phyloP scores from a whole-genome alignment of 2,329 filamentous ascomycete genomes.

The Pseudogymnoascus sp. region DNA sequence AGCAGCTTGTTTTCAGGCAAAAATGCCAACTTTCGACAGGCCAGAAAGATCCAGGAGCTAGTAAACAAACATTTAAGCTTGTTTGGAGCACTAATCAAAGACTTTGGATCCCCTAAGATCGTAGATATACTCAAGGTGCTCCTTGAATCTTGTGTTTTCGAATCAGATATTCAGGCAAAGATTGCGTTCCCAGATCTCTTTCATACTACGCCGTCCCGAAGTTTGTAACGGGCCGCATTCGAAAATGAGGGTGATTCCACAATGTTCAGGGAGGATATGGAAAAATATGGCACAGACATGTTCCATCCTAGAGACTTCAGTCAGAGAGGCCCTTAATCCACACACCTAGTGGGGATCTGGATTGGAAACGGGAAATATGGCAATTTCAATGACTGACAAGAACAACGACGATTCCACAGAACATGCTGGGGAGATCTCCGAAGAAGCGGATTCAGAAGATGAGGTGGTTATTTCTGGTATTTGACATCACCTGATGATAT shows the following conservation, averaged over 20 bases:
- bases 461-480: not conserved
- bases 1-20: not conserved
- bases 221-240: constrained; percentile 25
- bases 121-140: constrained; percentile 21
- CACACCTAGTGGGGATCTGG: not conserved
- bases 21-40: not conserved
- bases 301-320: constrained; percentile 26
- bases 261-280: constrained; percentile 25
- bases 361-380: not conserved
- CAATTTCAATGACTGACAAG: not conserved
- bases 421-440: not conserved
- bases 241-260: constrained; percentile 26
- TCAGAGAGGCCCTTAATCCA: constrained; percentile 13
- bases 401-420: not conserved
- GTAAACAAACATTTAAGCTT: constrained; percentile 14
- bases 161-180: constrained; percentile 29
- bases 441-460: not conserved
- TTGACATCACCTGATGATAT: not conserved
- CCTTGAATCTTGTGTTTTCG: constrained; percentile 26
- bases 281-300: constrained; percentile 28
- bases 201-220: constrained; percentile 21
- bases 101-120: constrained; percentile 18
- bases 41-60: constrained; percentile 18
- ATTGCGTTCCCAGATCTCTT: constrained; percentile 30
- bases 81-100: constrained; percentile 16